These are phyloP conservation scores for Botrytis fragariae DNA, from an alignment of 2,329 filamentous ascomycete genomes.

Conservation along the genomic window DNA sequence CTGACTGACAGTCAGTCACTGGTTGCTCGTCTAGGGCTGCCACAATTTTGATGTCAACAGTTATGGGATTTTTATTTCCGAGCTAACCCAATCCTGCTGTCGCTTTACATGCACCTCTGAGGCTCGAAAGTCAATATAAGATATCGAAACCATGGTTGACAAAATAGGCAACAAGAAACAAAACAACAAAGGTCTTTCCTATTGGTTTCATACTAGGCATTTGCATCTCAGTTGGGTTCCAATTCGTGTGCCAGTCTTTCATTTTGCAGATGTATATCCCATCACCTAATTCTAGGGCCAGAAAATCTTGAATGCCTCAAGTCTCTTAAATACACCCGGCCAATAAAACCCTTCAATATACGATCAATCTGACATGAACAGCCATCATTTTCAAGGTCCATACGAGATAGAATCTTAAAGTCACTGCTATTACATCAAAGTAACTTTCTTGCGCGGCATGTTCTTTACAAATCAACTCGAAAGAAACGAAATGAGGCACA, in stretches of 20 bases:
- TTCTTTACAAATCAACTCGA: not conserved
- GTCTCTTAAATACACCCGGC: not conserved
- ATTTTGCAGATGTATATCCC: not conserved
- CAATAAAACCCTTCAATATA: not conserved
- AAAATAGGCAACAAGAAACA: not conserved
- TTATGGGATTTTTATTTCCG: not conserved
- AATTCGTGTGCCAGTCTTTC: not conserved
- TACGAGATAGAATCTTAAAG: not conserved
- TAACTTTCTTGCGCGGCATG: not conserved
- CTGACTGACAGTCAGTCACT: not conserved
- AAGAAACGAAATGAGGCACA: not conserved
- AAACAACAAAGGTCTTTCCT: not conserved
- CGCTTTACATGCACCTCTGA: not conserved
- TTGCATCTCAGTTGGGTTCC: not conserved
- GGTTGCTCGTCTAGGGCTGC: not conserved
- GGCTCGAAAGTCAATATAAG: constrained; percentile 5
- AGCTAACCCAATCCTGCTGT: not conserved
- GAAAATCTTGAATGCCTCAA: not conserved
- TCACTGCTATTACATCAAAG: not conserved
- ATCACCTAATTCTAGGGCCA: not conserved
- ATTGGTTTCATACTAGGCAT: not conserved
- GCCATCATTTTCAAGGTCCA: not conserved
- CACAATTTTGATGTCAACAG: not conserved
- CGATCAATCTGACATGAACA: not conserved
- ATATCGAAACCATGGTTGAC: not conserved